Evolutionary conservation across 768 basidiomycete species (phyloP), one percentile per base, ranked within the genome.

Genomic region (Auriculariales sp.): DNA sequence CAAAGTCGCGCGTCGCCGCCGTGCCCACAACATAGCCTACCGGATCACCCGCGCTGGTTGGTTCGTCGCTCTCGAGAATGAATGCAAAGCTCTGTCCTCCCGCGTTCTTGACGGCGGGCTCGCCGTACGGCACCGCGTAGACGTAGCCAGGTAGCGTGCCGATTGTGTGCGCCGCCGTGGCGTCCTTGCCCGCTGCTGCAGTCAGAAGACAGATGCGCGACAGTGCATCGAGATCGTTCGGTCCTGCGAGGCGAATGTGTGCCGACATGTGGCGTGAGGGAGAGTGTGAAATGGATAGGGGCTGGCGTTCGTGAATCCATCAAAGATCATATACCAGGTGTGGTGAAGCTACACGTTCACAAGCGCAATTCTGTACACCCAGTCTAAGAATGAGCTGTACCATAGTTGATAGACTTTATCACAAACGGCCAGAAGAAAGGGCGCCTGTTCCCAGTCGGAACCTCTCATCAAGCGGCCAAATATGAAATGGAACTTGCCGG

Each of bases 151-250:
- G 79, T 29, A 87, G 75, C 55, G 82, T 79, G 11, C 67, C 67
- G 55, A 70, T 72, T 33, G 75, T 73, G 64, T 86, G 81, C 27
- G 78, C 66, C 31, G 56, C 56, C 61, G 78, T 77, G 31, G 82
- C 82, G 50, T 81, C 79, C 54, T 64, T 67, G 46, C 86, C 85
- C 19, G 81, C 82, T 48, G 83, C 72, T 17, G 74, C 82, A 3
- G 85, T 88, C 48, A 81, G 68, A 27, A 90, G 70, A 61, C 86
- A 90, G 56, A 89, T 83, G 46, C 64, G 71, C 50, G 81, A 83
- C 42, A 90, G 65, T 0, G 77, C 70, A 2, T 67, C 60, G 15
- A 66, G 69, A 57, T 88, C 85, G 12, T 62, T 64, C 51, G 69
- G 66, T 17, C 68, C 71, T 6, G 72, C 81, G 55, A 61, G 68